Evolutionary conservation across 1,139 yeast genomes (phyloP).

Genomic region (Pichia sp.): DNA sequence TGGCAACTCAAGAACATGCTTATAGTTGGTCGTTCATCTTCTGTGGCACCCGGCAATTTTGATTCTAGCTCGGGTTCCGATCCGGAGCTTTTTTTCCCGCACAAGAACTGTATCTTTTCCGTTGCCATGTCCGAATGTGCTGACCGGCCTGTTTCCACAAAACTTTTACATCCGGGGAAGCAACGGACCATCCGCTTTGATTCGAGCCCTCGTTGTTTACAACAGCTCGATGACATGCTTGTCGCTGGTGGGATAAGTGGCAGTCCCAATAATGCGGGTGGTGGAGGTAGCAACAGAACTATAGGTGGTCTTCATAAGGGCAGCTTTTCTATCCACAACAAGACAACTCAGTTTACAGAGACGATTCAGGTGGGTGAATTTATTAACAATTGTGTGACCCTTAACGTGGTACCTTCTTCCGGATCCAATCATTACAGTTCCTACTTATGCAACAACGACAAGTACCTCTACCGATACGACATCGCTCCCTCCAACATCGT

Average conservation of each 20-base stretch:
- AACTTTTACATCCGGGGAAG: not conserved
- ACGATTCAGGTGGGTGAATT: slow-evolving; percentile 65
- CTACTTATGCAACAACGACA: slow-evolving; percentile 77
- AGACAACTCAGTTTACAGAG: slow-evolving; percentile 37
- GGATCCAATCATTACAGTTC: slow-evolving; percentile 40
- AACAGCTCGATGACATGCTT: slow-evolving; percentile 48
- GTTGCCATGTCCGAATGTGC: slow-evolving; percentile 20
- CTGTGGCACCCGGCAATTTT: too few species aligned
- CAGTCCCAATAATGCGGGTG: not conserved
- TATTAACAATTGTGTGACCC: slow-evolving; percentile 75
- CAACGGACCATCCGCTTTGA: slow-evolving; percentile 33
- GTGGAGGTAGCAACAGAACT: not conserved
- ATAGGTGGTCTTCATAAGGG: slow-evolving; percentile 12
- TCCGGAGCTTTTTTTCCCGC: slow-evolving; percentile 37
- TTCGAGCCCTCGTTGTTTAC: slow-evolving; percentile 64
- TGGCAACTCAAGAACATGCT: slow-evolving; percentile 85
- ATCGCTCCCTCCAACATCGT: slow-evolving; percentile 42
- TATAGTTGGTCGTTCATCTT: too few species aligned
- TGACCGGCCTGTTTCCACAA: not conserved
- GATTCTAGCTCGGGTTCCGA: too few species aligned
- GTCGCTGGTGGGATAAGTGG: slow-evolving; percentile 66
- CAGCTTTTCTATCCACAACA: slow-evolving; percentile 17
- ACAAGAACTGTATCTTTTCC: slow-evolving; percentile 38
- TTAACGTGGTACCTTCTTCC: slow-evolving; percentile 32
- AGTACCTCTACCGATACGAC: slow-evolving; percentile 58